Conservation (phyloP, 2,329 filamentous ascomycete species). For the Colletotrichum theobromicola region DNA sequence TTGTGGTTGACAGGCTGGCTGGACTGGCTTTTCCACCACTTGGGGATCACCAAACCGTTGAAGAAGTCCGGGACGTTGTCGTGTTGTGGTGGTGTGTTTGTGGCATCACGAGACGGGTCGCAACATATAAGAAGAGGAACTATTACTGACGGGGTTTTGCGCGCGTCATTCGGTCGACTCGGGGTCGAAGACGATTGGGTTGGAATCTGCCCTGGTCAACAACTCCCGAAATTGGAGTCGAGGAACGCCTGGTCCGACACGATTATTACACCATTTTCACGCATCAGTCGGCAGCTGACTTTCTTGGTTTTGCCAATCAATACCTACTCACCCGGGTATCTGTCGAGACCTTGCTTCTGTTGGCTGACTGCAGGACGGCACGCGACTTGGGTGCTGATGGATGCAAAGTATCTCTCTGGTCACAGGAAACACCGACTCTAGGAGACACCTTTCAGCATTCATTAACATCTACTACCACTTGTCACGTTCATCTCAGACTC, state of each 20-base stretch:
- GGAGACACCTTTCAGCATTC: too few species aligned
- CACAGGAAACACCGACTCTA: neutral
- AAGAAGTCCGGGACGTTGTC: neutral
- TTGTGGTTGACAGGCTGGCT: neutral
- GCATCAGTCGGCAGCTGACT: neutral
- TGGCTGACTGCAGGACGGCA: neutral
- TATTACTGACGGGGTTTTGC: neutral
- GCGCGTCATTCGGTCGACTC: neutral
- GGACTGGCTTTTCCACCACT: constrained; percentile 4
- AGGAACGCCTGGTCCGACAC: neutral
- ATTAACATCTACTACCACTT: neutral
- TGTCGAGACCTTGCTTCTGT: neutral
- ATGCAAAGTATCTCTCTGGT: neutral
- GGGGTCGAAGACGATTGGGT: neutral
- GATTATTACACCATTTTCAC: neutral
- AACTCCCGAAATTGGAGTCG: neutral
- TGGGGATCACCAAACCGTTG: neutral
- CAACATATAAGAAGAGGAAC: neutral
- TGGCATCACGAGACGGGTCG: neutral
- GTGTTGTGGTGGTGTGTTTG: neutral
- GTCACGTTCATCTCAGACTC: neutral
- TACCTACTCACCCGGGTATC: neutral
- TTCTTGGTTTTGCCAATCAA: neutral
- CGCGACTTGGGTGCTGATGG: neutral
- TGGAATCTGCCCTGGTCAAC: neutral